These are phyloP conservation scores for Periconia sp. DNA, from an alignment of 2,329 filamentous ascomycete genomes.

Conservation along the genomic window DNA sequence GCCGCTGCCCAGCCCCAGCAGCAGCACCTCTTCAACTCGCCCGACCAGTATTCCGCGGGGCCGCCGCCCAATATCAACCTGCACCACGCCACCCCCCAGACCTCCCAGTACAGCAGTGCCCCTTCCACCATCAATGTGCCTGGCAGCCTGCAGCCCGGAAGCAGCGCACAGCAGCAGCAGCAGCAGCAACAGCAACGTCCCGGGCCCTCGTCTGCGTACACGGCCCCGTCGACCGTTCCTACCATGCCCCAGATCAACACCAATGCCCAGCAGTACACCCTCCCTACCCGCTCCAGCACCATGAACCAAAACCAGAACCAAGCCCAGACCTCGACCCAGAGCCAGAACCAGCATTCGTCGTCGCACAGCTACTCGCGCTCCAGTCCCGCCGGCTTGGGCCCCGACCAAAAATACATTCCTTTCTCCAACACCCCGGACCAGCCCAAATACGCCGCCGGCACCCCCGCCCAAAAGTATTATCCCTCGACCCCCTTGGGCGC, in stretches of 20 bases:
- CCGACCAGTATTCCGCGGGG: slow-evolving; percentile 56
- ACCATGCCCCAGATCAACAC: slow-evolving; percentile 58
- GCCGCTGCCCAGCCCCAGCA: slow-evolving; percentile 49
- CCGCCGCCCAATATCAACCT: slow-evolving; percentile 63
- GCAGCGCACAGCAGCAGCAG: slow-evolving; percentile 54
- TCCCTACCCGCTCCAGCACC: slow-evolving; percentile 70
- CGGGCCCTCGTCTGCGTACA: slow-evolving; percentile 59
- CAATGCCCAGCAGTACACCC: slow-evolving; percentile 65
- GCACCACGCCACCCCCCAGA: slow-evolving; percentile 60
- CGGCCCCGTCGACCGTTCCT: slow-evolving; percentile 63
- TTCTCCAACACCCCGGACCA: slow-evolving; percentile 70
- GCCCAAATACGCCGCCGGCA: slow-evolving; percentile 50
- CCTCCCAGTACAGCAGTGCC: slow-evolving; percentile 51
- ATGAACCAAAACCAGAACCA: slow-evolving; percentile 55
- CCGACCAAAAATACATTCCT: slow-evolving; percentile 67
- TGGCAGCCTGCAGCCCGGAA: slow-evolving; percentile 63
- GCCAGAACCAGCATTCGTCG: slow-evolving; percentile 55
- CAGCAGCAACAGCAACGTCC: slow-evolving; percentile 62
- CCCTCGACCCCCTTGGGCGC: slow-evolving; percentile 58
- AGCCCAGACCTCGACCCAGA: slow-evolving; percentile 62
- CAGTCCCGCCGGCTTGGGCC: slow-evolving; percentile 71
- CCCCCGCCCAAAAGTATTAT: slow-evolving; percentile 66
- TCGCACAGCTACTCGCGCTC: slow-evolving; percentile 76
- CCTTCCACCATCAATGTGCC: slow-evolving; percentile 55
- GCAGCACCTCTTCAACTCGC: slow-evolving; percentile 56